Percentiles rank a stretch among this genome's conserved stretches.
phyloP scores from a whole-genome alignment of 148 eudicot genomes.

The Beta vulgaris region DNA sequence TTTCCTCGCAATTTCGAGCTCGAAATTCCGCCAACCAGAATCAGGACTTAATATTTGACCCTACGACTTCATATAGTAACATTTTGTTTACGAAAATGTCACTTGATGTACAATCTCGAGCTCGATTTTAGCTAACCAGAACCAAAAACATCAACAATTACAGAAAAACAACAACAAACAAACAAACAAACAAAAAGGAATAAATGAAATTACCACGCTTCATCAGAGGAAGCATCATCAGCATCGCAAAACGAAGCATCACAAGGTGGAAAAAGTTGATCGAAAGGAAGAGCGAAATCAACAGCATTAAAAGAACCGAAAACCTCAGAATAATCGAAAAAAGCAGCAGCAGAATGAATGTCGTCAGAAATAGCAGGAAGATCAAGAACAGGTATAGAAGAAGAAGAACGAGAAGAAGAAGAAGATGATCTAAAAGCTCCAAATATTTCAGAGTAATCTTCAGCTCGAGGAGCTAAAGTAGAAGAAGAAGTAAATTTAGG shows the following conservation, averaged over 20 bases:
- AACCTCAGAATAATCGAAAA: slow-evolving; percentile 64
- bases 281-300: slow-evolving; percentile 49
- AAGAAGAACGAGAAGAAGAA: slow-evolving; percentile 35
- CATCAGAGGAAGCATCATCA: slow-evolving; percentile 54
- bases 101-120: no score
- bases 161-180: no score
- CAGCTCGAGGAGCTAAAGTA: slow-evolving; percentile 61
- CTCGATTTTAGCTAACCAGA: no score
- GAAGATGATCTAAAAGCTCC: slow-evolving; percentile 50
- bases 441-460: slow-evolving; percentile 87
- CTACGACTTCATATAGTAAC: no score
- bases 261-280: slow-evolving; percentile 45
- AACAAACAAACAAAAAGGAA: neutral
- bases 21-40: no score
- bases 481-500: slow-evolving; percentile 42
- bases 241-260: slow-evolving; percentile 29
- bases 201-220: slow-evolving; percentile 50
- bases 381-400: slow-evolving; percentile 80
- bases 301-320: slow-evolving; percentile 49
- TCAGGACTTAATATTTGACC: no score
- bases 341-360: slow-evolving; percentile 33
- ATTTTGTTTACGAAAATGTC: no score
- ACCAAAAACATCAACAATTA: no score
- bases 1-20: no score
- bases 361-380: slow-evolving; percentile 49